A percentile compares a stretch with the other conserved stretches of the same genome.
Evolutionary conservation across 2,329 filamentous ascomycete genomes (phyloP).

Genomic region (Scytalidium lignicola): DNA sequence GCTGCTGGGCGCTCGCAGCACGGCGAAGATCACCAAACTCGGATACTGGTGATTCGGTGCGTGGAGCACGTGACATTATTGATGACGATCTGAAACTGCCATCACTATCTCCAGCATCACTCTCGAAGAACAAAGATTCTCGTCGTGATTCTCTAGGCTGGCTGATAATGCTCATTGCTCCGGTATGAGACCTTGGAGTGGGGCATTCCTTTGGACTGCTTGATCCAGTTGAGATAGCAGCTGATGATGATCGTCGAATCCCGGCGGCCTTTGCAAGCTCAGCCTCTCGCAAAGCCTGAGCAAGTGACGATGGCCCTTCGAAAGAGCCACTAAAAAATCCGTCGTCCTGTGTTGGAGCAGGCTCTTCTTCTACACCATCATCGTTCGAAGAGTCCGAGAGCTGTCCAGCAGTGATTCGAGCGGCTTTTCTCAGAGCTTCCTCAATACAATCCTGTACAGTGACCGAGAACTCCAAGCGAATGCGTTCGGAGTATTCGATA

Average conservation of each 20-base stretch:
- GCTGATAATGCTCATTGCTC: conserved; percentile 49
- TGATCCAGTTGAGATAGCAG: conserved; percentile 66
- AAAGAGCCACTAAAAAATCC: conserved; percentile 49
- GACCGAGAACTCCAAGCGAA: conserved; percentile 87
- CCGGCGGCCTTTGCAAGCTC: conserved; percentile 26
- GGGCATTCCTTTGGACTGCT: conserved; percentile 87
- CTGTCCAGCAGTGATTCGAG: conserved; percentile 78
- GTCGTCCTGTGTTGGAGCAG: conserved; percentile 44
- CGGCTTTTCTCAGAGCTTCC: conserved; percentile 83
- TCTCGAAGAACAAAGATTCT: conserved; percentile 74
- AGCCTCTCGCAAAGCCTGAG: conserved; percentile 42
- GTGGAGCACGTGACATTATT: conserved; percentile 59
- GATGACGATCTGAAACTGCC: conserved; percentile 81
- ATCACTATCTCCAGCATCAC: conserved; percentile 80
- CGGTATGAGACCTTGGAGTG: conserved; percentile 79
- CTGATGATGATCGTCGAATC: conserved; percentile 45
- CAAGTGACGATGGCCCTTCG: conserved; percentile 52
- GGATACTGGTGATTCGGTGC: conserved; percentile 86
- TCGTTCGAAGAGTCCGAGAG: conserved; percentile 68
- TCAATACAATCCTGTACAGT: conserved; percentile 95
- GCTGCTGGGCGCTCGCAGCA: conserved; percentile 72
- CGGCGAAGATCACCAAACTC: conserved; percentile 74
- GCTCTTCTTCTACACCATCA: conserved; percentile 28
- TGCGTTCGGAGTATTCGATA: conserved; percentile 92
- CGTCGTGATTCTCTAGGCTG: conserved; percentile 60